A percentile compares a stretch with the other conserved stretches of the same genome.
Conservation (phyloP, 2,329 filamentous ascomycete genomes). For the Paecilomyces variotii region DNA sequence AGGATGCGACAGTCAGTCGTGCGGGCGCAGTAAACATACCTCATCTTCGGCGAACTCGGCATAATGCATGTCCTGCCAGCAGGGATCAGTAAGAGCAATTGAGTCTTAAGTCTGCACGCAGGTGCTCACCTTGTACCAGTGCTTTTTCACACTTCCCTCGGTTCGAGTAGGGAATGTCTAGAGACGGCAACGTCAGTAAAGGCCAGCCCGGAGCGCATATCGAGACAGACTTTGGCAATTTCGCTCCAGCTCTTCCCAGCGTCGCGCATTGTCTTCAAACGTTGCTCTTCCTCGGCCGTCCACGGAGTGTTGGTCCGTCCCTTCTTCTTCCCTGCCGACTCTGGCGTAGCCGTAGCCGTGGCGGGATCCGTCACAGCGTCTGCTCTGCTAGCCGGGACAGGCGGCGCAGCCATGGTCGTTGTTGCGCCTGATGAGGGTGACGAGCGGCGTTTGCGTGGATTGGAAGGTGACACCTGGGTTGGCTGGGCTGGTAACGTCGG, state of each 20-base stretch:
- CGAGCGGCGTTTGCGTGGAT: conserved; percentile 38
- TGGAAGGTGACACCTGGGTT: conserved; percentile 19
- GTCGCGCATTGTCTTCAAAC: conserved; percentile 90
- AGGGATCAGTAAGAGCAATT: conserved; percentile 14
- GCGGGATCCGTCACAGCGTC: conserved; percentile 22
- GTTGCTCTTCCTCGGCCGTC: conserved; percentile 88
- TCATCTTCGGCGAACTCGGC: conserved; percentile 97
- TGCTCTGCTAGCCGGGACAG: conserved; percentile 17
- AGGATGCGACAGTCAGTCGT: conserved; percentile 1
- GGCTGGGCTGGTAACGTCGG: conserved; percentile 31
- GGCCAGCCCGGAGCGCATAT: neutral
- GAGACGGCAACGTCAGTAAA: conserved; percentile 3
- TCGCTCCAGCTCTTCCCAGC: conserved; percentile 92
- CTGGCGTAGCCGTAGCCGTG: conserved; percentile 15
- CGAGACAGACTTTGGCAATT: conserved; percentile 79
- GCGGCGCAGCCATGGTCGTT: conserved; percentile 28
- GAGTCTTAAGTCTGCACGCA: conserved; percentile 1
- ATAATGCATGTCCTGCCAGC: conserved; percentile 87
- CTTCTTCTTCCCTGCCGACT: conserved; percentile 58
- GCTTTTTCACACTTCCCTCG: conserved; percentile 97
- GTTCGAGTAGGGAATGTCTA: conserved; percentile 88
- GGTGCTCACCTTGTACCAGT: conserved; percentile 85
- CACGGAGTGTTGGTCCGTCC: conserved; percentile 97
- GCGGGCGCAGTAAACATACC: conserved; percentile 45
- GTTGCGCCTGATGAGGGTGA: conserved; percentile 30